Evolutionary conservation across 2,329 filamentous ascomycete species (phyloP).

Genomic region (Delphinella strobiligena): DNA sequence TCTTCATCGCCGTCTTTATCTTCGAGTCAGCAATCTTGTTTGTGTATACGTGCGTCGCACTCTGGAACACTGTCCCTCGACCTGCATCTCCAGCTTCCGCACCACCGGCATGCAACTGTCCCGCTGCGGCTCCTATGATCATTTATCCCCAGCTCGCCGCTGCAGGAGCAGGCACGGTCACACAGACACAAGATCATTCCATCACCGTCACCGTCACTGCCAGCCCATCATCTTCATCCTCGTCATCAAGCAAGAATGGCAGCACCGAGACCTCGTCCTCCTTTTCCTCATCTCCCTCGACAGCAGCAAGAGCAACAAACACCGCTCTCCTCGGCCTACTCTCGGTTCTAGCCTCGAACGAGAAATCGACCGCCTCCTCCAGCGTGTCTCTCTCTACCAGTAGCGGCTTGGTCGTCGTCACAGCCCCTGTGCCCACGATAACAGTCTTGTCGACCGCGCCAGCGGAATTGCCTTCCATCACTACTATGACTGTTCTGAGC

Average conservation of each 20-base stretch:
- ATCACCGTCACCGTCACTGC: constrained; percentile 1
- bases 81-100: constrained; percentile 13
- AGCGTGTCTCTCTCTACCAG: not conserved
- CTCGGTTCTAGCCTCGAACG: not conserved
- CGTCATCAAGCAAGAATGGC: not conserved
- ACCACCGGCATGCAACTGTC: not conserved
- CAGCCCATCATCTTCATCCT: not conserved
- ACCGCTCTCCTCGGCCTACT: not conserved
- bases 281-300: not conserved
- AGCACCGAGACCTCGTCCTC: not conserved
- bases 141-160: not conserved
- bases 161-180: not conserved
- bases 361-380: not conserved
- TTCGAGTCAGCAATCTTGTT: constrained; percentile 24
- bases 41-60: constrained; percentile 25
- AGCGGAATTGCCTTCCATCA: constrained; percentile 6
- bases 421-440: constrained; percentile 8
- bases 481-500: constrained; percentile 7
- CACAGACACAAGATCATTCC: not conserved
- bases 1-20: constrained; percentile 19
- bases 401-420: constrained; percentile 7
- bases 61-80: constrained; percentile 22
- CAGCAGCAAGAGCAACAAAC: not conserved
- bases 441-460: constrained; percentile 7
- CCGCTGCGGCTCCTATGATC: constrained; percentile 1